phyloP scores from a whole-genome alignment of 805 yeast species.

The Nakazawaea laoshanensis region DNA sequence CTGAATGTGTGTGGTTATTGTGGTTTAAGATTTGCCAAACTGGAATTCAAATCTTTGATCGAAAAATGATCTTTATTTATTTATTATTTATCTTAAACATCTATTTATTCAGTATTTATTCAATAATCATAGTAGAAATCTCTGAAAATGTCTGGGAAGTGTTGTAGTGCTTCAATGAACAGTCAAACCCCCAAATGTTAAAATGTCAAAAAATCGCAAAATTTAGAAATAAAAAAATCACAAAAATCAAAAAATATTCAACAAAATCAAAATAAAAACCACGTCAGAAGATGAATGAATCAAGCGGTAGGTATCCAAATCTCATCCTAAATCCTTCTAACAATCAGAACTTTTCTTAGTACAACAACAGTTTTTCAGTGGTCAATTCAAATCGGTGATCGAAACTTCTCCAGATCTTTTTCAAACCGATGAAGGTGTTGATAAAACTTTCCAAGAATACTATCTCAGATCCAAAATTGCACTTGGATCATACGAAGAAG shows the following conservation, averaged over 20 bases:
- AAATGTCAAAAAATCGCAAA: background rate
- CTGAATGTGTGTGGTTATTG: conserved; percentile 76
- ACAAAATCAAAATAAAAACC: background rate
- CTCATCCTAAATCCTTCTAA: background rate
- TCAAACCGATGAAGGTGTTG: conserved; percentile 26
- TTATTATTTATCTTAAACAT: background rate
- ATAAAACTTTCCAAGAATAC: conserved; percentile 13
- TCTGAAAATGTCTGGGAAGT: too few species aligned
- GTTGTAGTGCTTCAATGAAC: background rate
- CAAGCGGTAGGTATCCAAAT: conserved; percentile 14
- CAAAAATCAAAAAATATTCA: background rate
- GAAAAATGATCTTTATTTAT: conserved; percentile 15
- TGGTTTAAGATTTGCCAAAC: conserved; percentile 58
- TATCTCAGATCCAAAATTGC: conserved; percentile 14
- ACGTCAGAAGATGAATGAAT: conserved; percentile 14
- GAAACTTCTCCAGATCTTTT: conserved; percentile 24
- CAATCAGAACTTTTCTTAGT: conserved; percentile 41
- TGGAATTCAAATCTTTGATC: conserved; percentile 33
- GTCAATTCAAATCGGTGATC: conserved; percentile 40
- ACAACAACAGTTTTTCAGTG: conserved; percentile 54
- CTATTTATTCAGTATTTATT: conserved; percentile 5
- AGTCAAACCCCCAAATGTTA: background rate
- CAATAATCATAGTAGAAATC: conserved; percentile 1
- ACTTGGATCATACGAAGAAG: conserved; percentile 8
- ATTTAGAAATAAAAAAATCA: background rate